Evolutionary conservation across 306 rosid species (phyloP).

Genomic region (Dicorynia guianensis): DNA sequence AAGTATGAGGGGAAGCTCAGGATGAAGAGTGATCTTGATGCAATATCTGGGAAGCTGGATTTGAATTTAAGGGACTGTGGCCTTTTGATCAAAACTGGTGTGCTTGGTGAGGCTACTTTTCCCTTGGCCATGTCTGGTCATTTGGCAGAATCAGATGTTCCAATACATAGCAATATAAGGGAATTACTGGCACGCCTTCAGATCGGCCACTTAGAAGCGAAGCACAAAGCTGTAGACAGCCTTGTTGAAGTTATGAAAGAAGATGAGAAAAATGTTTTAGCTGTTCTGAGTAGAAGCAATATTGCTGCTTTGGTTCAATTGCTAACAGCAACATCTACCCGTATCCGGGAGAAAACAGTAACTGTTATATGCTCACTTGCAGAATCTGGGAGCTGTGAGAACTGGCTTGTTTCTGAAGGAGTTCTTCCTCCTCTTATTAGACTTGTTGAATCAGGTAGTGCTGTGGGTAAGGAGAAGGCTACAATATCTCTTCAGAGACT

Average conservation of each 20-base stretch:
- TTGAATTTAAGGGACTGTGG: constrained; percentile 85
- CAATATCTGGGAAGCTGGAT: constrained; percentile 77
- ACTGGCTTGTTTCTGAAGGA: constrained; percentile 85
- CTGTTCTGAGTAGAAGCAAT: constrained; percentile 73
- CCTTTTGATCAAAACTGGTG: constrained; percentile 89
- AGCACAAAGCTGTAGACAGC: constrained; percentile 76
- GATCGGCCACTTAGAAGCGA: constrained; percentile 86
- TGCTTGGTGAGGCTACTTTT: constrained; percentile 84
- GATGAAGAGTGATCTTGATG: constrained; percentile 92
- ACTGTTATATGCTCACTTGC: constrained; percentile 82
- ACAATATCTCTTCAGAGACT: constrained; percentile 79
- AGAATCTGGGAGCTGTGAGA: constrained; percentile 71
- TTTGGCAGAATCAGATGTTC: constrained; percentile 56
- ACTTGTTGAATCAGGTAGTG: constrained; percentile 83
- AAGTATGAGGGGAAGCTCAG: constrained; percentile 85
- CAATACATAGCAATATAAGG: constrained; percentile 51
- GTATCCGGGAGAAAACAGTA: constrained; percentile 76
- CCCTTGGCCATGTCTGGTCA: constrained; percentile 50
- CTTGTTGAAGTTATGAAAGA: constrained; percentile 86
- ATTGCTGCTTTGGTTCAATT: constrained; percentile 80
- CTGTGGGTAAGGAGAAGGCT: constrained; percentile 86
- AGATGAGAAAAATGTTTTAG: constrained; percentile 72
- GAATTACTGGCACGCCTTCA: constrained; percentile 91
- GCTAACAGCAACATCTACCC: constrained; percentile 79
- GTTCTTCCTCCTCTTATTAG: constrained; percentile 85